Base-by-base conservation (phyloP, 345 rosid genomes). In the Gossypium rotundifolium region DNA sequence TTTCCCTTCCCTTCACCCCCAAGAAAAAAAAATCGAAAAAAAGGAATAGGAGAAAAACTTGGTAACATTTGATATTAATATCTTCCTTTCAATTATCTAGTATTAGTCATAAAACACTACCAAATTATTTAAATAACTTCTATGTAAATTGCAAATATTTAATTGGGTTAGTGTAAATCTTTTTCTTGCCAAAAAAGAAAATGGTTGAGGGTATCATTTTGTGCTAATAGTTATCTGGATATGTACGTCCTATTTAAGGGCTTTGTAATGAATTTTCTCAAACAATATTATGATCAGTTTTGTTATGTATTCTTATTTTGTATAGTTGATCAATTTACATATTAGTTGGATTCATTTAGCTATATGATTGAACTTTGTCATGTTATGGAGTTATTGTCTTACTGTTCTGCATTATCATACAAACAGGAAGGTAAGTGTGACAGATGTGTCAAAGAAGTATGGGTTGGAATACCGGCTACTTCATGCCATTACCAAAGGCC, bases 361-460 rank as follows among this genome's bases (percentile, higher is more conserved):
- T 2, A 1, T n/a, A 20, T 42, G 51, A 33, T 62, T 59, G 75
- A 13, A 65, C 63, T n/a, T 45, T 25, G 23, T 48, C 55, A 52
- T 27, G 22, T 61, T 51, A 5, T 38, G 20, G 70, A 58, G 59
- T 45, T 65, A 23, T 70, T 76, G 38, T 66, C 57, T 5, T 25
- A 7, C 65, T 55, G 1, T 33, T 68, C 70, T 58, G 38, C 46
- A n/a, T 74, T 40, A 71, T 9, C 70, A 7, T 11, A 18, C 73
- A 44, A 81, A 74, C 88, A 88, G 92, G 66, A 88, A 87, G 85
- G 85, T 90, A 65, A 88, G 86, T 45, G 92, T 90, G 65, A 90
- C 88, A 92, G 94, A 90, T 74, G 90, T 88, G n/a, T 90, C 92
- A 0, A 86, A 82, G 70, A 90, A 90, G 76, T 90, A 83, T 51